Base-by-base conservation (phyloP, 2,329 filamentous ascomycete genomes). In the Parasarocladium wereldwijsianum region DNA sequence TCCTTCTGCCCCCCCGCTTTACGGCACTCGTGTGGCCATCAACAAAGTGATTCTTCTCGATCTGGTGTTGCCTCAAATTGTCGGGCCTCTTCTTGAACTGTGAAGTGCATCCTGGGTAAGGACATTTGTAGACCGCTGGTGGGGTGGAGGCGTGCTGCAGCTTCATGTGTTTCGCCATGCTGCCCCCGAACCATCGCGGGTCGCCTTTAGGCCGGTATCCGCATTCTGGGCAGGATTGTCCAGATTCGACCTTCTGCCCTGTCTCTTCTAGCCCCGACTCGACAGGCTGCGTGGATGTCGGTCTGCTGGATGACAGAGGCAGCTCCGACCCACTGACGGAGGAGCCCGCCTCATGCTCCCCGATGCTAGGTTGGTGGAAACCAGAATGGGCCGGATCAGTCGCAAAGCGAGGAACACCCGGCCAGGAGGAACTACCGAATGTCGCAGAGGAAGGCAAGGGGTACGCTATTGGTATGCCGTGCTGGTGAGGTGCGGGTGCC, bases 161-260 rank as follows among this genome's bases (percentile, higher is more conserved):
- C 43, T 62, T 66, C 50, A 55, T 66, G 43, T 71, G 66, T 45
- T 70, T 71, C 28, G 64, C 58, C 65, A 71, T 67, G 43, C 62
- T 68, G 5, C 65, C 65, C 25, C 59, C 60, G 42, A 70, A 70
- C 66, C 66, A 70, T 34, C 61, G 56, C n/a, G 66, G 64, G 28
- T 66, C 57, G 4, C 66, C 66, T 37, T 63, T 66, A 2, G 66
- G 66, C 8, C 62, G 54, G 45, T 70, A 70, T 3, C 59, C 63
- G 36, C 66, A 71, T 12, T 66, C 48, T 14, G 62, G 57, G 40
- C 66, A 70, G 37, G 54, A 54, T 29, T 55, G 53, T 26, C 58
- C 45, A 1, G 62, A 55, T 34, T 64, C 61, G 2, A 53, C 36
- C 34, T 60, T 59, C 22, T 43, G 38, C n/a, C n/a, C n/a, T n/a